phyloP scores from a whole-genome alignment of 371 early-diverging fungal species.

The Choanephora cucurbitarum region DNA sequence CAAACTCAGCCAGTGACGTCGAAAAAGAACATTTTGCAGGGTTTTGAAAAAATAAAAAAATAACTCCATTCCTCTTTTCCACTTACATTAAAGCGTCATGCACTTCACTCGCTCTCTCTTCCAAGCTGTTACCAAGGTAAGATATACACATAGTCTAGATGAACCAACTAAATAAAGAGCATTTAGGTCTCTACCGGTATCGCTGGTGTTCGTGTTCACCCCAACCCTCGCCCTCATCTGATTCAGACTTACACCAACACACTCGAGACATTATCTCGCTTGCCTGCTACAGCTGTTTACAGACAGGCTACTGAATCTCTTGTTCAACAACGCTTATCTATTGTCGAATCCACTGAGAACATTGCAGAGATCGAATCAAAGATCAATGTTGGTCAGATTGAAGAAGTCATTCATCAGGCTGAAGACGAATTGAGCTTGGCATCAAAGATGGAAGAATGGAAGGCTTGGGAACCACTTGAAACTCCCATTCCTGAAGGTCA shows the following conservation, averaged over 20 bases:
- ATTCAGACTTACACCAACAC: slow-evolving; percentile 79
- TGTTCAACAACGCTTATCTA: slow-evolving; percentile 71
- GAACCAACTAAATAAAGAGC: neutral
- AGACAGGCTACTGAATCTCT: slow-evolving; percentile 83
- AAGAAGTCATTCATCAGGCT: slow-evolving; percentile 88
- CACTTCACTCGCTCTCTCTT: slow-evolving; percentile 56
- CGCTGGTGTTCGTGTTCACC: slow-evolving; percentile 85
- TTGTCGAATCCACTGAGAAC: slow-evolving; percentile 75
- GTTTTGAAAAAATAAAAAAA: neutral
- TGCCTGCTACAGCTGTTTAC: slow-evolving; percentile 81
- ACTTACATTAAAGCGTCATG: slow-evolving; percentile 26
- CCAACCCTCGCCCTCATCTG: slow-evolving; percentile 85
- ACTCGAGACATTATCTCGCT: slow-evolving; percentile 65
- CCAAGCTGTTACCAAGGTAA: slow-evolving; percentile 55
- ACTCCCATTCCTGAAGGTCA: slow-evolving; percentile 78
- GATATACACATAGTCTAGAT: too few relatives aligned
- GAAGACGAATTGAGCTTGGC: slow-evolving; percentile 84
- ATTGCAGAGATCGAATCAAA: slow-evolving; percentile 74
- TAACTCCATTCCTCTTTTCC: neutral
- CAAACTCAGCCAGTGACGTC: neutral
- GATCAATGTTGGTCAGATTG: slow-evolving; percentile 85
- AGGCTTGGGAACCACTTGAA: slow-evolving; percentile 82
- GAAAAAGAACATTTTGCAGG: neutral
- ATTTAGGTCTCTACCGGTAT: slow-evolving; percentile 76
- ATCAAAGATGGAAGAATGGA: slow-evolving; percentile 85